phyloP scores from a whole-genome alignment of 768 basidiomycete genomes.

The Mycena galopus region DNA sequence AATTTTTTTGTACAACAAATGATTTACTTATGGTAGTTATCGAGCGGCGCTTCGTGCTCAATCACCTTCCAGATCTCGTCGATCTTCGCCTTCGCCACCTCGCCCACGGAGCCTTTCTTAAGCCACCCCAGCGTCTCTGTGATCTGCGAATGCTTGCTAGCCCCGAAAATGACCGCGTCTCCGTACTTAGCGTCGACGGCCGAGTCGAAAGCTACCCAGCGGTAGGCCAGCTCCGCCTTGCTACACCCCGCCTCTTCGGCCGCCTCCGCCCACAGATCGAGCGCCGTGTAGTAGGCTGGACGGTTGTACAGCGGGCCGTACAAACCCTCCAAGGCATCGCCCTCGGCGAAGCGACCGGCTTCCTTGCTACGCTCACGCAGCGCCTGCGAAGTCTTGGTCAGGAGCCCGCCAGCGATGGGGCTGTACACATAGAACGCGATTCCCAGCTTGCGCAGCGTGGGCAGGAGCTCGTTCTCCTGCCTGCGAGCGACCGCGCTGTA shows the following conservation, averaged over 20 bases:
- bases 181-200: neutral
- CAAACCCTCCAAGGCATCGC: neutral
- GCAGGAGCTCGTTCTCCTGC: neutral
- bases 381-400: neutral
- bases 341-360: neutral
- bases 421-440: neutral
- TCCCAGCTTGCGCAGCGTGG: neutral
- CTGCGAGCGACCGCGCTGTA: neutral
- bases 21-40: too few relatives aligned
- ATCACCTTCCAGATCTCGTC: too few relatives aligned
- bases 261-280: neutral
- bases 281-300: neutral
- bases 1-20: too few relatives aligned
- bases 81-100: neutral
- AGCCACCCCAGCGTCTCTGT: neutral
- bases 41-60: too few relatives aligned
- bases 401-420: neutral
- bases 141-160: neutral
- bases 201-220: neutral
- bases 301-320: neutral
- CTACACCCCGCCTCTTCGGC: neutral
- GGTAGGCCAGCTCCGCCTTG: neutral
- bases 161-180: neutral
- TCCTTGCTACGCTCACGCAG: neutral
- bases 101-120: neutral